Conservation (phyloP, 192 early-diverging fungal genomes). For the Pilobolus umbonatus region DNA sequence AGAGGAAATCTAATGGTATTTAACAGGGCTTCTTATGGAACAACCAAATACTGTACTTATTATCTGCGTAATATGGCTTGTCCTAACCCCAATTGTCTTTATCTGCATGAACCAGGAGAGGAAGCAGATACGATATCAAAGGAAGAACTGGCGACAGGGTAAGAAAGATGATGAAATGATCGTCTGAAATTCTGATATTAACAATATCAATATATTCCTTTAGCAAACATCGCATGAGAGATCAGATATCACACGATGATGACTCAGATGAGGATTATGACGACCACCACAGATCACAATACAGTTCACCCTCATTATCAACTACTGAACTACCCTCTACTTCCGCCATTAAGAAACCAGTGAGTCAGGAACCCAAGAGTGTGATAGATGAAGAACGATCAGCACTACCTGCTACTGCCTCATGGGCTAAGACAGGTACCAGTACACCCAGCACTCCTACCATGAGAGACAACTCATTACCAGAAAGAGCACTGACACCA, state of each 20-base stretch:
- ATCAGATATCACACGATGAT: conserved; percentile 29
- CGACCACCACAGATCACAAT: neutral
- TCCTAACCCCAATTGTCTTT: conserved; percentile 92
- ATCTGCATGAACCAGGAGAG: conserved; percentile 89
- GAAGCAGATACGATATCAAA: conserved; percentile 91
- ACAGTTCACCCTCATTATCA: conserved; percentile 3
- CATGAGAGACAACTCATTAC: conserved; percentile 15
- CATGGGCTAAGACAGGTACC: conserved; percentile 47
- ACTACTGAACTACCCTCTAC: conserved; percentile 8
- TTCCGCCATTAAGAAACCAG: conserved; percentile 12
- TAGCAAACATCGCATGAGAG: conserved; percentile 46
- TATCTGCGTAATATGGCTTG: conserved; percentile 90
- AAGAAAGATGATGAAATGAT: conserved; percentile 11
- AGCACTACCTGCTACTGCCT: conserved; percentile 54
- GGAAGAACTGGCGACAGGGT: conserved; percentile 78
- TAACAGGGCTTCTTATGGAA: conserved; percentile 87
- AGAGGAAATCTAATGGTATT: neutral
- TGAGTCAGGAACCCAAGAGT: neutral
- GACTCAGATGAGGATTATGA: conserved; percentile 11
- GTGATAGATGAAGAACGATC: conserved; percentile 34
- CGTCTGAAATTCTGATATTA: too few species aligned
- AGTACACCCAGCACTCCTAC: conserved; percentile 29
- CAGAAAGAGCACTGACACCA: conserved; percentile 31
- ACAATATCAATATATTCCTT: neutral
- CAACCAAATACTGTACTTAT: conserved; percentile 98